phyloP scores from a whole-genome alignment of 1,284 basidiomycete species.

The Caloboletus firmus region DNA sequence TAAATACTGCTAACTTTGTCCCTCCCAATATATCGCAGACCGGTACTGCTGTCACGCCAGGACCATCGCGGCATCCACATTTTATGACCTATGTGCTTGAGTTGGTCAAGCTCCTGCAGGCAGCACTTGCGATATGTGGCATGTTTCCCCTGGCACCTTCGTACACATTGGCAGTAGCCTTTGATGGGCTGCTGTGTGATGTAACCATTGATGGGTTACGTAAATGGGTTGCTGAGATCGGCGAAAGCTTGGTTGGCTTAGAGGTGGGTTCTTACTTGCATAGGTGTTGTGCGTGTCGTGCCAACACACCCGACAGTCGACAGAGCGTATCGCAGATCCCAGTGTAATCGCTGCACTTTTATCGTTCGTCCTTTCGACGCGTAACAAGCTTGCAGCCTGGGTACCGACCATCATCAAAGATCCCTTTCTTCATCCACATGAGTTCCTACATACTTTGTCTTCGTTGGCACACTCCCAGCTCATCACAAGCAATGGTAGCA shows the following conservation, averaged over 20 bases:
- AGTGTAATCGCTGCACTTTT: slow-evolving; percentile 65
- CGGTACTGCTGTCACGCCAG: slow-evolving; percentile 3
- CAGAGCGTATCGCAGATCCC: slow-evolving; percentile 72
- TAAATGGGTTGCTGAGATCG: slow-evolving; percentile 64
- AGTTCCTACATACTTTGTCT: slow-evolving; percentile 48
- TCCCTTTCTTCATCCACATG: slow-evolving; percentile 67
- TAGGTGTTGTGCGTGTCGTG: slow-evolving; percentile 1
- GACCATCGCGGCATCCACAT: slow-evolving; percentile 31
- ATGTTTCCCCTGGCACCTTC: slow-evolving; percentile 43
- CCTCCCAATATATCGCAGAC: slow-evolving; percentile 18
- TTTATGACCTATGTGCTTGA: slow-evolving; percentile 59
- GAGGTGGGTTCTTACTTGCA: slow-evolving; percentile 47
- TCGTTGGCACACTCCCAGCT: slow-evolving; percentile 31
- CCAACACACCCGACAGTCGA: slow-evolving; percentile 46
- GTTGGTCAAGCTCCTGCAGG: slow-evolving; percentile 70
- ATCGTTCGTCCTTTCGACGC: slow-evolving; percentile 60
- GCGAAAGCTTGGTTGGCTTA: slow-evolving; percentile 56
- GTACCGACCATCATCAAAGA: slow-evolving; percentile 62
- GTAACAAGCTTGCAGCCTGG: slow-evolving; percentile 59
- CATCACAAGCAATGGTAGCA: slow-evolving; percentile 10
- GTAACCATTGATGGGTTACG: slow-evolving; percentile 66
- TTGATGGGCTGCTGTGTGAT: slow-evolving; percentile 74
- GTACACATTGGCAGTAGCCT: slow-evolving; percentile 27
- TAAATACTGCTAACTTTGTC: slow-evolving; percentile 4
- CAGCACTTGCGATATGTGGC: slow-evolving; percentile 66